These are phyloP conservation scores for Saccharum hybrid DNA, from an alignment of 202 grass and related monocot species.

Conservation along the genomic window DNA sequence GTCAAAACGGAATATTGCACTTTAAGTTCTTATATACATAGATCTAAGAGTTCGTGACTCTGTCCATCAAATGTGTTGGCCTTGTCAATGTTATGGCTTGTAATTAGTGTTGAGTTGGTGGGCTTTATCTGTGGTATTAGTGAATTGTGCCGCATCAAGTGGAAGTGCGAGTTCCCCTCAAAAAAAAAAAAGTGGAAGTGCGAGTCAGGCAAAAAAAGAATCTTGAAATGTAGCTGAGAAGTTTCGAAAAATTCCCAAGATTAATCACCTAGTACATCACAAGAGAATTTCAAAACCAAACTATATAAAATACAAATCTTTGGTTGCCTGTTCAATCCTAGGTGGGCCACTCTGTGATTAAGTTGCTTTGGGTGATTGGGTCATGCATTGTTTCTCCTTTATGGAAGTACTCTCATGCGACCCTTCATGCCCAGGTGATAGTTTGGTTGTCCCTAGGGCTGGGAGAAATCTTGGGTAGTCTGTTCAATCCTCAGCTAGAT, in stretches of 20 bases:
- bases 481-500: background rate
- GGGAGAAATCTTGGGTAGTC: background rate
- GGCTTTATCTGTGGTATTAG: background rate
- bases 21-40: background rate
- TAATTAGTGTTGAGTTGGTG: background rate
- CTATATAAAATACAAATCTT: background rate
- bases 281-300: background rate
- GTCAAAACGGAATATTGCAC: background rate
- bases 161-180: no score
- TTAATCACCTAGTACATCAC: background rate
- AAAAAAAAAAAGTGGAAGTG: no score
- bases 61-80: background rate
- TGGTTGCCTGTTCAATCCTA: background rate
- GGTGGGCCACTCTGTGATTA: background rate
- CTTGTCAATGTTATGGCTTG: background rate
- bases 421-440: background rate
- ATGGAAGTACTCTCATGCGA: background rate
- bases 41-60: background rate
- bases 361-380: background rate
- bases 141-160: background rate
- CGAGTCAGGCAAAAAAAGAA: background rate
- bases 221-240: background rate
- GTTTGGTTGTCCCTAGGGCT: conserved; percentile 23
- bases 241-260: background rate
- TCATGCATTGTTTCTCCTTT: background rate